Base-by-base conservation (phyloP, 2,329 filamentous ascomycete species). In the Myriosclerotinia curreyana region DNA sequence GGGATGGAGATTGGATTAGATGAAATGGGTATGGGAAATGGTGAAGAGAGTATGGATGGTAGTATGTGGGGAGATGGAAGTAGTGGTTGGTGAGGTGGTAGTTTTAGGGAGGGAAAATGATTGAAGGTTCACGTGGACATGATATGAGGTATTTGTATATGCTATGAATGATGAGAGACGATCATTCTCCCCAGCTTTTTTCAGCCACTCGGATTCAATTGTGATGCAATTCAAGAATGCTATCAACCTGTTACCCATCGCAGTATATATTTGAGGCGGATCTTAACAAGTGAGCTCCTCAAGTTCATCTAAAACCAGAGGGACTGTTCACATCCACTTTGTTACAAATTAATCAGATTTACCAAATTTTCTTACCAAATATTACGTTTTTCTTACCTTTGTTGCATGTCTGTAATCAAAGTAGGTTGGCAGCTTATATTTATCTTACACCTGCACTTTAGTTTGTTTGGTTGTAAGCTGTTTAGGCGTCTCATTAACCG, bases 1-100 rank as follows among this genome's bases (percentile, higher is more conserved):
- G 90, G 86, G 74, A 81, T 91, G 75, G 88, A 87, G 77, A 76
- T 73, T 31, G 72, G 70, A 34, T 67, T 71, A 22, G 71, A 66
- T 15, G 71, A 72, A 9, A 66, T 67, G 54, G 69, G 70, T 3
- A 62, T 68, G 49, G 65, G 65, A 60, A 69, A 69, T 68, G 69
- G 67, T 9, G 69, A 66, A 20, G 66, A 52, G 31, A 55, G 50
- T 50, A 28, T 63, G 46, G 61, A 60, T 49, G 42, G 46, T 44
- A 60, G 61, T 40, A 46, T 55, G 54, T 53, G 59, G 49, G 59
- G 63, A 31, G 56, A 62, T 17, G 66, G 60, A 6, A 36, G 31
- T 50, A 46, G 49, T 0, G 55, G 28, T 25, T 59, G 55, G 55
- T 46, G 50, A 53, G 31, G 50, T 52, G 31, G 7, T 22, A 31